Evolutionary conservation across 208 protist species (phyloP).

Genomic region (Acanthamoeba royreba): DNA sequence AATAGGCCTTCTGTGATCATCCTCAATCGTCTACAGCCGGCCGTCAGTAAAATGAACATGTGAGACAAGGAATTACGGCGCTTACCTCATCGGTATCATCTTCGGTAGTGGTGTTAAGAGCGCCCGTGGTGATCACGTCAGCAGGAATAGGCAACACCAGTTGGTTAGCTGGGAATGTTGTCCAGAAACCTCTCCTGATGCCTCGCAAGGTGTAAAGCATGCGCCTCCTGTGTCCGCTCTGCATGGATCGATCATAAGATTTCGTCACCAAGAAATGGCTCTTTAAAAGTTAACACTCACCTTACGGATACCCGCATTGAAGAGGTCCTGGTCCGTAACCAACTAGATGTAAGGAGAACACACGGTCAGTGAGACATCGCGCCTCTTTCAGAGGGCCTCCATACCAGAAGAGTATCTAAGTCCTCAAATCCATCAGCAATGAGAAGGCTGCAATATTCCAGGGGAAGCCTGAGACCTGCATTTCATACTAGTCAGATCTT

Average conservation of each 20-base stretch:
- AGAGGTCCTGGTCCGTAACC: neutral
- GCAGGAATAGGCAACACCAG: neutral
- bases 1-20: neutral
- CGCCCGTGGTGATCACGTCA: neutral
- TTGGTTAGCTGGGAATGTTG: neutral
- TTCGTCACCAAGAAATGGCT: neutral
- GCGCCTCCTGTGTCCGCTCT: neutral
- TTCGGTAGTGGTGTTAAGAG: neutral
- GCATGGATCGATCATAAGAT: neutral
- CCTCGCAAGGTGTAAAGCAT: neutral
- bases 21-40: neutral
- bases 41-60: neutral
- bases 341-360: neutral
- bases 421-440: neutral
- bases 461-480: neutral
- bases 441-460: neutral
- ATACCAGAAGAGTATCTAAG: neutral
- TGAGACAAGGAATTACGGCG: neutral
- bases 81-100: neutral
- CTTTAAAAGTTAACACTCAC: neutral
- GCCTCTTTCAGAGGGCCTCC: too few species aligned
- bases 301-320: neutral
- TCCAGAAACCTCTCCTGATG: neutral
- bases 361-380: neutral
- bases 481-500: neutral